Evolutionary conservation across 2,329 filamentous ascomycete species (phyloP), one percentile per base, ranked within the genome.

Genomic region (Allantophomopsis cytisporea): DNA sequence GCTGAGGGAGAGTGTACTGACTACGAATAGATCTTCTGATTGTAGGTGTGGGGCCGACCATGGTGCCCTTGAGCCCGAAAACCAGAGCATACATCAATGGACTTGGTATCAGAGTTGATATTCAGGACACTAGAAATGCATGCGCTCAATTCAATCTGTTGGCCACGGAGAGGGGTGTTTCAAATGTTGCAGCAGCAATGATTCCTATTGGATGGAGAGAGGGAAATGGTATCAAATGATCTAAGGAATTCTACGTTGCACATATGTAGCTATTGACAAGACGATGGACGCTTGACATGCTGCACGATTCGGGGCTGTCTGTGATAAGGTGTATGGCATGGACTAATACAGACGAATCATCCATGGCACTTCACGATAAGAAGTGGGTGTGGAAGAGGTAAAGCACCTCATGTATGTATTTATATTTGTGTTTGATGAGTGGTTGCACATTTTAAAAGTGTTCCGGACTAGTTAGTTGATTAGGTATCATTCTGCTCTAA

Each of bases 141-240:
- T 85, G 89, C 1, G 82, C 88, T 28, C 87, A 95, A 58, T 98
- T 91, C 60, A 98, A 98, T 56, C 58, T 98, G 52, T 64, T 98
- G 40, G 89, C 87, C n/a, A 96, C 87, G 14, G 91, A 98, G 64
- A 69, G 91, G 38, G 89, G 91, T 1, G 77, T 91, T 5, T 70
- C 76, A 15, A 81, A 89, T 52, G 78, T 96, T 45, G 89, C 87
- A 20, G 89, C 86, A 2, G 89, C 87, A 8, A 57, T 98, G 60
- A 74, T 96, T 58, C 88, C 88, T 0, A 70, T 91, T 39, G 87
- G 86, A 2, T 93, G 85, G 84, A 74, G 68, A 50, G 80, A 84
- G 42, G 69, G 69, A 28, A 36, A 35, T 14, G 38, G 43, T 11
- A 31, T 34, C 31, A 36, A 32, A 13, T 43, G 23, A 28, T 3